Percentiles rank a stretch among this genome's conserved stretches.
These are phyloP conservation scores for Euphorbia lathyris DNA, from an alignment of 345 rosid species.

Conservation along the genomic window DNA sequence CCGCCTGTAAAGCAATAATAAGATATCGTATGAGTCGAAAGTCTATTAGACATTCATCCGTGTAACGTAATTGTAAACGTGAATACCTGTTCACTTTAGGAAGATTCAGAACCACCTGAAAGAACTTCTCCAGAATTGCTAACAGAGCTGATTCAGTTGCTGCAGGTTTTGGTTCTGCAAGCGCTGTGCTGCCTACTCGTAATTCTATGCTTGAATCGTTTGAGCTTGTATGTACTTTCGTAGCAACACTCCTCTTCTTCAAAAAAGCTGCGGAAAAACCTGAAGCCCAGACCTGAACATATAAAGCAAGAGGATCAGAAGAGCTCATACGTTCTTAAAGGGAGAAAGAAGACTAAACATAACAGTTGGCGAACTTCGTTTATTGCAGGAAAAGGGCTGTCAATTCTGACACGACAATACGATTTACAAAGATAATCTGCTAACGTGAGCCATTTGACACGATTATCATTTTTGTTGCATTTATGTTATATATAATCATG, in stretches of 20 bases:
- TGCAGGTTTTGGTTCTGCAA: constrained; percentile 59
- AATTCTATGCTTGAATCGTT: constrained; percentile 31
- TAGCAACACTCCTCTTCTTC: constrained; percentile 80
- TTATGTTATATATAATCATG: too few species aligned
- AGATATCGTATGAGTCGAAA: not conserved
- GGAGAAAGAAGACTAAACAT: not conserved
- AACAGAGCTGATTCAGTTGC: constrained; percentile 77
- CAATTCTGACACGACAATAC: too few species aligned
- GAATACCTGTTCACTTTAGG: constrained; percentile 76
- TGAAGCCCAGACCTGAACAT: constrained; percentile 87
- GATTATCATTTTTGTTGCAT: too few species aligned
- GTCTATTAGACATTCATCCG: not conserved
- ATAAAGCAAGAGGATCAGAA: constrained; percentile 14
- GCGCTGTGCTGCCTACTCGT: constrained; percentile 24
- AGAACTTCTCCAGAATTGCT: constrained; percentile 76
- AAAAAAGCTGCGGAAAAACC: constrained; percentile 97
- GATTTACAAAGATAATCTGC: too few species aligned
- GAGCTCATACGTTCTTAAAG: not conserved
- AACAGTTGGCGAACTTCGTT: not conserved
- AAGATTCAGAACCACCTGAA: constrained; percentile 67
- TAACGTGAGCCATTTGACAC: too few species aligned
- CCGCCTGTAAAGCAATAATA: constrained; percentile 52
- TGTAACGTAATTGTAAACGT: not conserved
- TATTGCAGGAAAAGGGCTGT: not conserved
- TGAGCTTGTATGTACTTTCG: constrained; percentile 46